Conservation (phyloP, 768 basidiomycete species). For the Mycena galericulata region DNA sequence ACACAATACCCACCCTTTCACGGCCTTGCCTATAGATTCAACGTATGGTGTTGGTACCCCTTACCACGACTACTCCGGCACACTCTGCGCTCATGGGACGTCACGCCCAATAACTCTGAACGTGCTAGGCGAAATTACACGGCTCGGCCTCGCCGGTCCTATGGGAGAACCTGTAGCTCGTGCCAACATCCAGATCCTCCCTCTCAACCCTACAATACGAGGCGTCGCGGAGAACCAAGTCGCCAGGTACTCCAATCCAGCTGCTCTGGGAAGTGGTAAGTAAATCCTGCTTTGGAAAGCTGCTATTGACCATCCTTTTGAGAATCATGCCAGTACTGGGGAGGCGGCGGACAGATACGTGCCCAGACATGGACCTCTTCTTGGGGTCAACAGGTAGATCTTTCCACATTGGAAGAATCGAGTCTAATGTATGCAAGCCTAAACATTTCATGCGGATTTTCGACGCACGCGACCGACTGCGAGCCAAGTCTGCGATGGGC, state of each 20-base stretch:
- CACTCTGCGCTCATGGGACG: background rate
- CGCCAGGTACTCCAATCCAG: background rate
- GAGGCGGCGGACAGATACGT: background rate
- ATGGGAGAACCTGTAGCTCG: background rate
- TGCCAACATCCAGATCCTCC: background rate
- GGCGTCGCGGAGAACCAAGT: background rate
- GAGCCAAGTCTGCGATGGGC: background rate
- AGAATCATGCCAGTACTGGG: background rate
- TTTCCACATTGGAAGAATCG: background rate
- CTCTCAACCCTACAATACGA: background rate
- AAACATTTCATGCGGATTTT: background rate
- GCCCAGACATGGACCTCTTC: background rate
- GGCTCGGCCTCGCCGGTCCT: background rate
- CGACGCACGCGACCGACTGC: background rate
- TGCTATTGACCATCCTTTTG: background rate
- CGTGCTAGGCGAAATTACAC: background rate
- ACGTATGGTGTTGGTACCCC: background rate
- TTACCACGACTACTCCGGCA: background rate
- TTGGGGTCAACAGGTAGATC: background rate
- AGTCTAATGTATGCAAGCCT: background rate
- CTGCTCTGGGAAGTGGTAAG: background rate
- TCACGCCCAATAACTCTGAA: background rate
- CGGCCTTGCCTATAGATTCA: background rate
- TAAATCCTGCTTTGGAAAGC: background rate
- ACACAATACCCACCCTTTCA: background rate